Evolutionary conservation across 495 filamentous ascomycete genomes (phyloP).

Genomic region (Hapsidospora chrysogenum): DNA sequence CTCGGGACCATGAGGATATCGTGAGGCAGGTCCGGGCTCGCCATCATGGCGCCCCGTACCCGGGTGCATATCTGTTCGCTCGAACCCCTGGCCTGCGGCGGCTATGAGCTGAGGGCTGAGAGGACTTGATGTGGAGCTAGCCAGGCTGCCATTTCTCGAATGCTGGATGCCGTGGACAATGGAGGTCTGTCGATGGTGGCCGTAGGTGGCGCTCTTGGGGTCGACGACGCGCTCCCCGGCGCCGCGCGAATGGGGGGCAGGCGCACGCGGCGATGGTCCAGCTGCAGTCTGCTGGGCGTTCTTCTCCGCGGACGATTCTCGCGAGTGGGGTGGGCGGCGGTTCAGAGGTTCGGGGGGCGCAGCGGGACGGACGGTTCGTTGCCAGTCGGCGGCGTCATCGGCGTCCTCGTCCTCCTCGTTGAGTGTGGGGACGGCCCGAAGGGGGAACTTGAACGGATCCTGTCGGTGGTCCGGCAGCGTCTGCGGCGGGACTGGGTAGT

Average conservation of each 20-base stretch:
- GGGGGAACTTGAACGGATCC: conserved; percentile 25
- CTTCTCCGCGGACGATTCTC: conserved; percentile 32
- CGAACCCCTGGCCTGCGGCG: conserved; percentile 35
- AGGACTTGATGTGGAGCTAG: conserved; percentile 49
- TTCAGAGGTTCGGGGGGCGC: conserved; percentile 10
- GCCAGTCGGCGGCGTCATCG: conserved; percentile 14
- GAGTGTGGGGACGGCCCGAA: conserved; percentile 22
- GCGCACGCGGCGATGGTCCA: conserved; percentile 13
- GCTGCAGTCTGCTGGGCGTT: conserved; percentile 13
- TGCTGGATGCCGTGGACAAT: conserved; percentile 91
- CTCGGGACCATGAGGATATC: conserved; percentile 5
- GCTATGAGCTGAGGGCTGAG: conserved; percentile 72
- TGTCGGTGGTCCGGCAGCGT: conserved; percentile 28
- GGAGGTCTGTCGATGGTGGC: conserved; percentile 83
- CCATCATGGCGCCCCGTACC: conserved; percentile 22
- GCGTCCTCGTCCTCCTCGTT: conserved; percentile 21
- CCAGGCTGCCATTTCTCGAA: conserved; percentile 64
- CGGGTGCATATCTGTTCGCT: conserved; percentile 21
- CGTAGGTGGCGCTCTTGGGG: conserved; percentile 40
- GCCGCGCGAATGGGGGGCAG: conserved; percentile 20
- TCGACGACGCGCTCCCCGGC: conserved; percentile 45
- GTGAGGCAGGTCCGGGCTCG: conserved; percentile 11
- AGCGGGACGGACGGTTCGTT: conserved; percentile 23
- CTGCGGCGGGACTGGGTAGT: conserved; percentile 30
- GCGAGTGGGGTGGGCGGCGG: conserved; percentile 27